Evolutionary conservation across 768 basidiomycete genomes (phyloP).

Genomic region (Calocybe cyanea): DNA sequence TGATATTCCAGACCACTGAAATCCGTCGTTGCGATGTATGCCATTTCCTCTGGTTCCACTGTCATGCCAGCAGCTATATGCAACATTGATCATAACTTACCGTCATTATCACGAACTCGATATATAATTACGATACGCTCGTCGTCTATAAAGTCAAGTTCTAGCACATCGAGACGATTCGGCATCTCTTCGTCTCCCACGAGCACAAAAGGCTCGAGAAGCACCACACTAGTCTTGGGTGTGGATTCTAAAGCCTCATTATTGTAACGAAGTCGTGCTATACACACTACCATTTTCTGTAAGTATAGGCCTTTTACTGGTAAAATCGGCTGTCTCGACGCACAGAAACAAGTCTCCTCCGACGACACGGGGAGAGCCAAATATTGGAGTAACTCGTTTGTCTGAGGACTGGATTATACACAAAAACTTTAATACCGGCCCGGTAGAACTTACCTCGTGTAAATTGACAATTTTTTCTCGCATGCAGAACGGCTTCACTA

Average conservation of each 20-base stretch:
- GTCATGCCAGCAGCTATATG: slow-evolving; percentile 30
- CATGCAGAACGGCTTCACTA: slow-evolving; percentile 31
- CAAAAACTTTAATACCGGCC: background rate
- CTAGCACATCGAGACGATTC: slow-evolving; percentile 50
- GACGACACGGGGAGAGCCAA: slow-evolving; percentile 44
- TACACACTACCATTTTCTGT: slow-evolving; percentile 41
- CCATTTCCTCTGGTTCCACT: slow-evolving; percentile 37
- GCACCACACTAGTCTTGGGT: slow-evolving; percentile 42
- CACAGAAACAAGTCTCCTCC: slow-evolving; percentile 41
- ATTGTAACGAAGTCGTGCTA: slow-evolving; percentile 51
- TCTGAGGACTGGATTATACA: slow-evolving; percentile 20
- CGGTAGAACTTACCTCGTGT: slow-evolving; percentile 44
- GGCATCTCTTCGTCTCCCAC: slow-evolving; percentile 33
- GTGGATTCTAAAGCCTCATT: slow-evolving; percentile 33
- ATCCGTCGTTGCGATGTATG: slow-evolving; percentile 59
- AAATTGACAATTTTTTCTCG: slow-evolving; percentile 52
- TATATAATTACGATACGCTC: slow-evolving; percentile 63
- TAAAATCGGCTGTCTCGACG: slow-evolving; percentile 22
- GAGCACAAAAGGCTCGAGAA: slow-evolving; percentile 53
- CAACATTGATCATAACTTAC: slow-evolving; percentile 38
- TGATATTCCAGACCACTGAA: slow-evolving; percentile 63
- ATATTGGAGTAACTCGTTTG: slow-evolving; percentile 46
- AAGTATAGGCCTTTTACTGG: slow-evolving; percentile 12
- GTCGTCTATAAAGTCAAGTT: slow-evolving; percentile 79
- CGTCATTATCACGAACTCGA: slow-evolving; percentile 41